Evolutionary conservation across 495 filamentous ascomycete genomes (phyloP), one percentile per base, ranked within the genome.

Genomic region (Aspergillus sclerotiicarbonarius): DNA sequence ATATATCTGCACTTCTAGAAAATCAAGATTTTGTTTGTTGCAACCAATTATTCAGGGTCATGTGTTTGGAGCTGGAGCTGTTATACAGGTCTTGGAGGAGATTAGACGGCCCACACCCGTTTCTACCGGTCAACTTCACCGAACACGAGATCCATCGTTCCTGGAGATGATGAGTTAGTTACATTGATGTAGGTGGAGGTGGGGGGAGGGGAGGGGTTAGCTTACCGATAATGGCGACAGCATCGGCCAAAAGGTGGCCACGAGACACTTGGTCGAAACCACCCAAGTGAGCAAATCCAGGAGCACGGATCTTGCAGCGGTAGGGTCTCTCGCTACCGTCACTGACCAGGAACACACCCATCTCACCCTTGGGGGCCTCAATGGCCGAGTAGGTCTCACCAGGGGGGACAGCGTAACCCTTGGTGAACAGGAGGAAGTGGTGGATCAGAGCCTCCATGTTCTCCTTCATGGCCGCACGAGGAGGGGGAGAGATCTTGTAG

Each of bases 401-500:
- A 2, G 94, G 94, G n/a, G 94, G 94, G 8, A 99, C 94, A 41
- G 89, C 83, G 73, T 98, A 99, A 55, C 94, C 94, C 81, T 98
- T 99, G 69, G 91, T 96, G 78, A 92, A 99, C 32, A 99, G 84
- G 49, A 99, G 78, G 82, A 99, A 99, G 81, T 99, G 94, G 76
- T 99, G 94, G 71, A 99, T 99, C 13, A 99, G 82, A 19, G 94
- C 93, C 75, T 99, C 94, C 95, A 99, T 99, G 77, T 99, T 89
- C 82, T 99, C 94, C 82, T 99, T 99, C 94, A 99, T 99, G 62
- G 94, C 95, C n/a, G 87, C 83, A 67, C 94, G 85, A 13, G 94
- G 94, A 39, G 94, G 94, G 8, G 94, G 94, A n/a, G 89, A 88
- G 72, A 99, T 86, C 82, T 98, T 98, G 82, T 97, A 98, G 77